These are phyloP conservation scores for Kwoniella bestiolae DNA, from an alignment of 768 basidiomycete genomes.

Conservation along the genomic window DNA sequence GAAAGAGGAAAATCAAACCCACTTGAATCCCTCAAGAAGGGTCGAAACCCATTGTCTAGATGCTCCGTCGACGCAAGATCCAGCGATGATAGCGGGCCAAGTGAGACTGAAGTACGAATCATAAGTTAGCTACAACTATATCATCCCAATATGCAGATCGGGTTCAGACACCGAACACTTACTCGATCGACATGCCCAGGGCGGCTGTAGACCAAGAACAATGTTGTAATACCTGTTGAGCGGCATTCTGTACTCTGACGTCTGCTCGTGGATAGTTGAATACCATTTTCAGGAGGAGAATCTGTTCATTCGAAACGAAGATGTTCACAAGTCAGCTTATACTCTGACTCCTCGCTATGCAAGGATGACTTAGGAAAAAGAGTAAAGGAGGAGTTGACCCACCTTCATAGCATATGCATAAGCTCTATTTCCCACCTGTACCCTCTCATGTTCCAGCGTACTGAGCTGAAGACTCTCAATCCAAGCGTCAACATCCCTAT, in stretches of 20 bases:
- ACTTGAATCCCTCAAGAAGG: constrained; percentile 53
- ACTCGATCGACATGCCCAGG: constrained; percentile 56
- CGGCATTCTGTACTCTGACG: constrained; percentile 44
- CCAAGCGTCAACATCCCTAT: constrained; percentile 51
- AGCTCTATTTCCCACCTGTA: constrained; percentile 52
- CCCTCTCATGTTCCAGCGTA: constrained; percentile 53
- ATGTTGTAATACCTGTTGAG: constrained; percentile 47
- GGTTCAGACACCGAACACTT: too few species aligned
- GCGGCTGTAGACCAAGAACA: constrained; percentile 51
- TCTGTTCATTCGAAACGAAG: constrained; percentile 28
- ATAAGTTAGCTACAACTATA: too few species aligned
- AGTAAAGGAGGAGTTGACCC: constrained; percentile 15
- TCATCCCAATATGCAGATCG: too few species aligned
- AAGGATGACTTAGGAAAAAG: too few species aligned
- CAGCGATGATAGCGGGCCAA: constrained; percentile 55
- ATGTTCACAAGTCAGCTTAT: background rate
- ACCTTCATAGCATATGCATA: constrained; percentile 56
- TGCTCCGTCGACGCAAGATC: constrained; percentile 40
- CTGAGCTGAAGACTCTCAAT: constrained; percentile 45
- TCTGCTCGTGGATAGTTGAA: constrained; percentile 43
- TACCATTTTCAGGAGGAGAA: constrained; percentile 48
- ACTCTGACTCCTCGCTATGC: too few species aligned
- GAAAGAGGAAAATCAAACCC: constrained; percentile 17
- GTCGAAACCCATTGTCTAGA: constrained; percentile 48
- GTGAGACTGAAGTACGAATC: too few species aligned